Evolutionary conservation across 805 yeast species (phyloP).

Genomic region (Jamesozyma spencerorum): DNA sequence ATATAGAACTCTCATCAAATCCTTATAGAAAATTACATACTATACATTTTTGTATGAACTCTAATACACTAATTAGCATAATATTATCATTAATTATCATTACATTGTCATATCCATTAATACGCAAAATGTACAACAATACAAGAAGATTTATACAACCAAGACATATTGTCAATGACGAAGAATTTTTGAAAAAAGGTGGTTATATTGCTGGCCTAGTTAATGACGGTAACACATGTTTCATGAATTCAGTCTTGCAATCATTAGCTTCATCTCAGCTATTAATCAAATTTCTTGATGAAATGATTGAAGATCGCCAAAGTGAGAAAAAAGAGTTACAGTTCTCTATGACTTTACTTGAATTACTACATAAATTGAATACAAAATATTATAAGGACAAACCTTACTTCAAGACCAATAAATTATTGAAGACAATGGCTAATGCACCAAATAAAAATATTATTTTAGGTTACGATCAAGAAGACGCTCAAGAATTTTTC

Average conservation of each 20-base stretch:
- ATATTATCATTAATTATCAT: slow-evolving; percentile 1
- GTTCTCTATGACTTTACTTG: slow-evolving; percentile 47
- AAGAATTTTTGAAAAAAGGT: slow-evolving; percentile 41
- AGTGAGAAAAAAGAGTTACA: slow-evolving; percentile 17
- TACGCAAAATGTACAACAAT: slow-evolving; percentile 2
- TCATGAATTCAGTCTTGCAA: slow-evolving; percentile 86
- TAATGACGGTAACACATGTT: slow-evolving; percentile 91
- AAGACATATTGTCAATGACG: not conserved
- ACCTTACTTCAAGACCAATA: slow-evolving; percentile 54
- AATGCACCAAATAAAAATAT: slow-evolving; percentile 72
- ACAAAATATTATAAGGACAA: slow-evolving; percentile 40
- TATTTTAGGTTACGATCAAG: slow-evolving; percentile 81
- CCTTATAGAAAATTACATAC: too few relatives aligned
- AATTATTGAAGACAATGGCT: slow-evolving; percentile 56
- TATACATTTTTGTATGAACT: slow-evolving; percentile 2
- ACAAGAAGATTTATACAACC: not conserved
- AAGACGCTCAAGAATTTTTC: slow-evolving; percentile 94
- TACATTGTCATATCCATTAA: not conserved
- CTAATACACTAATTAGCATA: not conserved
- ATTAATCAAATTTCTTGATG: slow-evolving; percentile 46
- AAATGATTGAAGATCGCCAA: slow-evolving; percentile 27
- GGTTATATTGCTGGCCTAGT: slow-evolving; percentile 77
- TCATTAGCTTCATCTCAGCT: slow-evolving; percentile 66
- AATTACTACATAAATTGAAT: slow-evolving; percentile 48
- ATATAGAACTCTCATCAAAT: not conserved